phyloP scores from a whole-genome alignment of 129 eudicot genomes.

The Saussurea involucrata region DNA sequence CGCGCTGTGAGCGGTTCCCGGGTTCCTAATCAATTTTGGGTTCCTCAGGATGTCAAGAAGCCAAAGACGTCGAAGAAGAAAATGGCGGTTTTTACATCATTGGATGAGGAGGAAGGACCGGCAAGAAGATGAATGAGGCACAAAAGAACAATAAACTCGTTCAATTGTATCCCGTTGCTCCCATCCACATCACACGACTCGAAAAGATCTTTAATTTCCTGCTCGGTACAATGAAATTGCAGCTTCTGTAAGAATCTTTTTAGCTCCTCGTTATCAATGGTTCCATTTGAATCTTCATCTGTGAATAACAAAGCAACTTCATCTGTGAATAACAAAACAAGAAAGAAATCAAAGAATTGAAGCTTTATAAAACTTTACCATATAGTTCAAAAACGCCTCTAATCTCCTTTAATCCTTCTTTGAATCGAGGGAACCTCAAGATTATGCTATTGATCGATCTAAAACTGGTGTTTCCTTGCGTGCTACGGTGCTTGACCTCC shows the following conservation, averaged over 20 bases:
- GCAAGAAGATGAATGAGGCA: constrained; percentile 48
- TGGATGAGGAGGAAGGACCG: constrained; percentile 46
- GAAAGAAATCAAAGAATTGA: constrained; percentile 3
- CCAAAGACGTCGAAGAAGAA: background rate
- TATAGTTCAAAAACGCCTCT: constrained; percentile 51
- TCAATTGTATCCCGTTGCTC: constrained; percentile 55
- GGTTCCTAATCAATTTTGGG: background rate
- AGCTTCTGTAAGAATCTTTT: constrained; percentile 60
- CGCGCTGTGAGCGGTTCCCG: no score
- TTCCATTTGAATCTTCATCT: constrained; percentile 70
- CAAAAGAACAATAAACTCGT: constrained; percentile 68
- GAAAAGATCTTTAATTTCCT: constrained; percentile 62
- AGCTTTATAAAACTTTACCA: constrained; percentile 27
- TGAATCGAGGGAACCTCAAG: constrained; percentile 59
- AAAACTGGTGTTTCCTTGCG: constrained; percentile 35
- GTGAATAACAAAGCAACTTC: constrained; percentile 1
- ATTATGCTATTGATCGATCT: constrained; percentile 62
- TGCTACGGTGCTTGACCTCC: constrained; percentile 48
- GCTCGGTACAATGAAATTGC: constrained; percentile 38
- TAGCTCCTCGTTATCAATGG: constrained; percentile 61
- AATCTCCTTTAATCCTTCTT: constrained; percentile 59
- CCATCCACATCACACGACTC: constrained; percentile 63
- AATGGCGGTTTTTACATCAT: constrained; percentile 18
- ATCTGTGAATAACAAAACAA: background rate
- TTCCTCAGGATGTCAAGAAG: background rate